phyloP scores from a whole-genome alignment of 129 eudicot genomes.

The Scalesia atractyloides region DNA sequence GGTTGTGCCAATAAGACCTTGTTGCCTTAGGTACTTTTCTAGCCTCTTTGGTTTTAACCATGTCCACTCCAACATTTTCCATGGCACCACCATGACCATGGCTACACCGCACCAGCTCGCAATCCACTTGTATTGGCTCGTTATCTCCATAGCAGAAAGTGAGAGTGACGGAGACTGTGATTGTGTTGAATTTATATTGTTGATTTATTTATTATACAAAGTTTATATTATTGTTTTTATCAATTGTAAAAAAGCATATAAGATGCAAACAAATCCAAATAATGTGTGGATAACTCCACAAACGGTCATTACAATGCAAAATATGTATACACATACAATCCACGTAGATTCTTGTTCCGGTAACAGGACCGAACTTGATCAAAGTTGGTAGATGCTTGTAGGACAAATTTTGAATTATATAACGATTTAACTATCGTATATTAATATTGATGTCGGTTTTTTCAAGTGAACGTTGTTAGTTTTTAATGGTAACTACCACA shows the following conservation, averaged over 20 bases:
- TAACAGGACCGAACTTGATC: not conserved
- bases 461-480: no score
- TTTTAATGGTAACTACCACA: no score
- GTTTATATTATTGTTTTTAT: constrained; percentile 10
- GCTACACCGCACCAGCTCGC: constrained; percentile 31
- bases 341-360: not conserved
- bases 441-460: not conserved
- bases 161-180: not conserved
- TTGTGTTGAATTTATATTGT: not conserved
- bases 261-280: constrained; percentile 17
- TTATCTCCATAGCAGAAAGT: constrained; percentile 23
- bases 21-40: constrained; percentile 34
- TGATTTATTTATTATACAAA: not conserved
- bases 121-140: constrained; percentile 24
- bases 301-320: constrained; percentile 14
- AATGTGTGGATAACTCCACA: constrained; percentile 6
- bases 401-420: not conserved
- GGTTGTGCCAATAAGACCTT: constrained; percentile 33
- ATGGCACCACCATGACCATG: constrained; percentile 27
- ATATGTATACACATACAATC: not conserved
- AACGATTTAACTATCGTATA: not conserved
- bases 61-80: constrained; percentile 35
- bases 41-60: constrained; percentile 41
- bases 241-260: not conserved
- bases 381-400: not conserved